Conservation (phyloP, 2,329 filamentous ascomycete genomes). For the Metarhizium anisopliae region DNA sequence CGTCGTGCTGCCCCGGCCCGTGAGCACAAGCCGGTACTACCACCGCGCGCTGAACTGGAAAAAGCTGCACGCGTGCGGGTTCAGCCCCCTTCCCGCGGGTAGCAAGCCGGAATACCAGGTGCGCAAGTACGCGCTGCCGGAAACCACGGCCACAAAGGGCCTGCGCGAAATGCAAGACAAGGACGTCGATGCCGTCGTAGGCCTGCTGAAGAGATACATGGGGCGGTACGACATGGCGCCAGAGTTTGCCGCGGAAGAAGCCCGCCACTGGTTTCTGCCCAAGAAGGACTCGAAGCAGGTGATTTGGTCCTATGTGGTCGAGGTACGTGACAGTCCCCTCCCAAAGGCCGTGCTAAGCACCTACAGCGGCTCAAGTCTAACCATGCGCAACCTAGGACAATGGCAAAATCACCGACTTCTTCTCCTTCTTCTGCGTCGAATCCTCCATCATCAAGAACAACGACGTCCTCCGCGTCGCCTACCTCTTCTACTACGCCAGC, state of each 20-base stretch:
- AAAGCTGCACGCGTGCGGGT: slow-evolving; percentile 90
- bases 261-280: slow-evolving; percentile 80
- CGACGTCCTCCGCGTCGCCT: slow-evolving; percentile 75
- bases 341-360: neutral
- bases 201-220: slow-evolving; percentile 69
- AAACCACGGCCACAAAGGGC: slow-evolving; percentile 61
- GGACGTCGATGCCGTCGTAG: slow-evolving; percentile 68
- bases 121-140: slow-evolving; percentile 75
- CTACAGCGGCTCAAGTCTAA: neutral
- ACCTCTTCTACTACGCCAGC: slow-evolving; percentile 94
- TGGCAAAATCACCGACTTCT: slow-evolving; percentile 83
- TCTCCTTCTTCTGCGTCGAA: slow-evolving; percentile 93
- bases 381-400: slow-evolving; percentile 31
- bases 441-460: slow-evolving; percentile 84
- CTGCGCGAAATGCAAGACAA: slow-evolving; percentile 71
- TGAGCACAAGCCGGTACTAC: slow-evolving; percentile 91
- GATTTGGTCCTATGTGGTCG: slow-evolving; percentile 89
- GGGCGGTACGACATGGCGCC: slow-evolving; percentile 77
- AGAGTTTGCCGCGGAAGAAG: slow-evolving; percentile 69
- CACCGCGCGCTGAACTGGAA: slow-evolving; percentile 92
- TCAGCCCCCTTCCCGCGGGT: slow-evolving; percentile 75
- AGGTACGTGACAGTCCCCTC: slow-evolving; percentile 39
- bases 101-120: slow-evolving; percentile 83
- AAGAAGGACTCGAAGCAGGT: slow-evolving; percentile 63
- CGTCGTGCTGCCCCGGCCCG: slow-evolving; percentile 79